A percentile compares a stretch with the other conserved stretches of the same genome.
phyloP scores from a whole-genome alignment of 345 rosid genomes.

The Draba incana region DNA sequence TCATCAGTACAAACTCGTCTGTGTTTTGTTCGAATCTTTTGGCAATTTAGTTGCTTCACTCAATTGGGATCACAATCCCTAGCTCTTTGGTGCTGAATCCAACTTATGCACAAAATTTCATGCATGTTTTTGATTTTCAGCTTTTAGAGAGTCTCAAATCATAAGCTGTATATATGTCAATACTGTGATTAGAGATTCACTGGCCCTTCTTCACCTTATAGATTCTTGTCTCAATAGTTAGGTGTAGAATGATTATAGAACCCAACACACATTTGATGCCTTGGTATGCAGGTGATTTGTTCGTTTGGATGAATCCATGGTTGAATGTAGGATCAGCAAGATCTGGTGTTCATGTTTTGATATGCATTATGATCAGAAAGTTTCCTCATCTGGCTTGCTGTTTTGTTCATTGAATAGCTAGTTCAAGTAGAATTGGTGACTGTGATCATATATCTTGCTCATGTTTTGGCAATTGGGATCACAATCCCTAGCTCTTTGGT shows the following conservation, averaged over 20 bases:
- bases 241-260: background rate
- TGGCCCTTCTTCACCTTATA: background rate
- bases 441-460: too few relatives aligned
- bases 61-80: background rate
- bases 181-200: background rate
- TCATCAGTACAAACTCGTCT: slow-evolving; percentile 17
- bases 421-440: too few relatives aligned
- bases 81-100: background rate
- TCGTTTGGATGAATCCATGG: background rate
- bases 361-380: too few relatives aligned
- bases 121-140: background rate
- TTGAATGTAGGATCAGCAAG: background rate
- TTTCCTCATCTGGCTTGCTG: too few relatives aligned
- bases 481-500: background rate
- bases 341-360: too few relatives aligned
- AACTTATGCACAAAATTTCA: background rate
- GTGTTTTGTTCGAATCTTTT: background rate
- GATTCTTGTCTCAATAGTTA: background rate
- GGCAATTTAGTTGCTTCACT: background rate
- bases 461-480: background rate
- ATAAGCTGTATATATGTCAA: background rate
- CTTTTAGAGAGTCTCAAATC: background rate
- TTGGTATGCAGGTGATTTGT: background rate
- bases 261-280: background rate
- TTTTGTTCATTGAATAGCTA: too few relatives aligned